These are phyloP conservation scores for Nakazawaea anatomiae DNA, from an alignment of 805 yeast species.

Conservation along the genomic window DNA sequence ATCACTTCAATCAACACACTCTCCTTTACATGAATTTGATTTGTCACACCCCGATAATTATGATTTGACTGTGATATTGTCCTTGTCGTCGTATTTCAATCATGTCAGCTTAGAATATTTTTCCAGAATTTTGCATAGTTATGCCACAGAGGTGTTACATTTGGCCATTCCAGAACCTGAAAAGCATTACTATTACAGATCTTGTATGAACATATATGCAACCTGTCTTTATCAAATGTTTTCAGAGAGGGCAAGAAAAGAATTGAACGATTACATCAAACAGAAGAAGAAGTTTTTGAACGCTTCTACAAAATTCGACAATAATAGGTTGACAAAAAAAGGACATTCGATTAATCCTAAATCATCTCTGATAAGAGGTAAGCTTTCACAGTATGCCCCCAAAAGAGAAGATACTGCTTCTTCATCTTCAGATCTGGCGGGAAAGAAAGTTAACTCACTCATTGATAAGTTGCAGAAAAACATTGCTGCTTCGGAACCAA, in stretches of 20 bases:
- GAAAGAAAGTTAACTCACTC: background rate
- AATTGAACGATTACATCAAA: slow-evolving; percentile 6
- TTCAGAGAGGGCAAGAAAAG: slow-evolving; percentile 3
- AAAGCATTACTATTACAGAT: slow-evolving; percentile 9
- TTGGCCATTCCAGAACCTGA: slow-evolving; percentile 5
- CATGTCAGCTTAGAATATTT: slow-evolving; percentile 10
- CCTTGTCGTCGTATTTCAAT: slow-evolving; percentile 7
- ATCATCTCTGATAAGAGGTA: too few species aligned
- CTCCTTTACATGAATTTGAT: background rate
- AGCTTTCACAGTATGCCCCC: too few species aligned
- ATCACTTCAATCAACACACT: background rate
- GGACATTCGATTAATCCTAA: too few species aligned
- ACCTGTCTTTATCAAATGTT: slow-evolving; percentile 10
- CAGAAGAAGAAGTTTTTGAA: slow-evolving; percentile 9
- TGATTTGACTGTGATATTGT: slow-evolving; percentile 8
- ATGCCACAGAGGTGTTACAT: slow-evolving; percentile 5
- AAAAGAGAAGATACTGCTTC: too few species aligned
- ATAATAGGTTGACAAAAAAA: background rate
- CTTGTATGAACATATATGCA: slow-evolving; percentile 11
- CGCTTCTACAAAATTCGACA: slow-evolving; percentile 7
- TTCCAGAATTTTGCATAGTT: slow-evolving; percentile 8
- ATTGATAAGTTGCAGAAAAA: background rate
- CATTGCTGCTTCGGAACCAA: slow-evolving; percentile 3
- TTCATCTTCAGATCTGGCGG: too few species aligned
- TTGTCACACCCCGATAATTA: slow-evolving; percentile 6